Evolutionary conservation across 139 green algal genomes (phyloP).

Genomic region (Nannochloris sp.): DNA sequence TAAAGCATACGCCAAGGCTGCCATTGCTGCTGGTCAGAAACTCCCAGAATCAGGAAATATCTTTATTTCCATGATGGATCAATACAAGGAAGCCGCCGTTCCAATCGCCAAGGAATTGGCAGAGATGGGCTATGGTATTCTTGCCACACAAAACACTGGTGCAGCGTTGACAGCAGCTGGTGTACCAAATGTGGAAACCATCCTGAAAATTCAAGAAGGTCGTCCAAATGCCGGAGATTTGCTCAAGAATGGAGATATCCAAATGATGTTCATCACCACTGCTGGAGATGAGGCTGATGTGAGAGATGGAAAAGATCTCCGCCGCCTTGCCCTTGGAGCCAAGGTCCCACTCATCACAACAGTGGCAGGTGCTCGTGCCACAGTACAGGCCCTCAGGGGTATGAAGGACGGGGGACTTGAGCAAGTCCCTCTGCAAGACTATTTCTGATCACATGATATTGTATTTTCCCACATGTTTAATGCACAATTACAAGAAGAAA

Average conservation of each 20-base stretch:
- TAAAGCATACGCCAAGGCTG: slow-evolving; percentile 92
- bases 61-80: slow-evolving; percentile 92
- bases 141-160: slow-evolving; percentile 82
- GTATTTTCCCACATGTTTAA: slow-evolving; percentile 5
- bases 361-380: slow-evolving; percentile 78
- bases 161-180: slow-evolving; percentile 41
- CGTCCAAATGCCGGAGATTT: slow-evolving; percentile 75
- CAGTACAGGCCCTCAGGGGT: slow-evolving; percentile 65
- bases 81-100: slow-evolving; percentile 74
- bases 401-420: slow-evolving; percentile 65
- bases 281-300: slow-evolving; percentile 81
- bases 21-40: slow-evolving; percentile 81
- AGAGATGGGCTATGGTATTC: slow-evolving; percentile 79
- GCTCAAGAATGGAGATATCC: slow-evolving; percentile 76
- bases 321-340: slow-evolving; percentile 71
- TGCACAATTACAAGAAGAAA: slow-evolving; percentile 7
- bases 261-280: slow-evolving; percentile 90
- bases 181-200: slow-evolving; percentile 32
- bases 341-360: slow-evolving; percentile 96
- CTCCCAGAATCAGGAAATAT: slow-evolving; percentile 73
- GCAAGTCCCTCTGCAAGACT: slow-evolving; percentile 80
- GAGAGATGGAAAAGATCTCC: slow-evolving; percentile 85
- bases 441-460: slow-evolving; percentile 21
- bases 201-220: slow-evolving; percentile 98
- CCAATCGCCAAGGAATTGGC: slow-evolving; percentile 70